These are phyloP conservation scores for Penicillium griseofulvum DNA, from an alignment of 2,329 filamentous ascomycete genomes.

Conservation along the genomic window DNA sequence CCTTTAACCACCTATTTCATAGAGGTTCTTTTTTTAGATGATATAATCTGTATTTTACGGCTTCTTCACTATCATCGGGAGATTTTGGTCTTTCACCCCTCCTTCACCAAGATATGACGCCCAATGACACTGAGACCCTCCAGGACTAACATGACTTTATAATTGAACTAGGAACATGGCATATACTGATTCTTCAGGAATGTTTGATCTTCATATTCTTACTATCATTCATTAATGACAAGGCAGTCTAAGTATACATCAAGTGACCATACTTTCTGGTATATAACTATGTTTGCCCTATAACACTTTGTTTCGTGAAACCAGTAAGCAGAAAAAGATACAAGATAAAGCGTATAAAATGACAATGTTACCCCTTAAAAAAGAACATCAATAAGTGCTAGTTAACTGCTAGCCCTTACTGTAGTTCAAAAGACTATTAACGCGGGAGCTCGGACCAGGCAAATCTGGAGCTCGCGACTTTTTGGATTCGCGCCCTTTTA, in stretches of 20 bases:
- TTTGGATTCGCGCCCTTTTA: constrained; percentile 27
- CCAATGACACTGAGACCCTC: not conserved
- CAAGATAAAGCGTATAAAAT: not conserved
- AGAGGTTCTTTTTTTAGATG: not conserved
- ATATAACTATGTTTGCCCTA: not conserved
- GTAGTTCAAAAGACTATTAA: constrained; percentile 4
- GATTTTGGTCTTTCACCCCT: not conserved
- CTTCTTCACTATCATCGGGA: not conserved
- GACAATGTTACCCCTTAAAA: not conserved
- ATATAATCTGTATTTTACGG: not conserved
- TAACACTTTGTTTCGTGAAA: not conserved
- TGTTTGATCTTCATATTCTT: no score
- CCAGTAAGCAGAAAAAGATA: not conserved
- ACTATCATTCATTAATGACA: not conserved
- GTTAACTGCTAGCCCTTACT: not conserved
- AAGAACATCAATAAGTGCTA: not conserved
- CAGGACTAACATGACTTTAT: not conserved
- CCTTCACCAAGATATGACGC: not conserved
- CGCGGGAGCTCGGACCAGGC: constrained; percentile 37
- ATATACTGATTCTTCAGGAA: not conserved
- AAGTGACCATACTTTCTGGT: not conserved
- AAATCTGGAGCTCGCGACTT: constrained; percentile 41
- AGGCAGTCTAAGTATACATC: not conserved
- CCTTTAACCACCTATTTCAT: not conserved
- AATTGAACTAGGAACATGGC: not conserved